Conservation (phyloP, 805 yeast species). For the Myxozyma sirexii region DNA sequence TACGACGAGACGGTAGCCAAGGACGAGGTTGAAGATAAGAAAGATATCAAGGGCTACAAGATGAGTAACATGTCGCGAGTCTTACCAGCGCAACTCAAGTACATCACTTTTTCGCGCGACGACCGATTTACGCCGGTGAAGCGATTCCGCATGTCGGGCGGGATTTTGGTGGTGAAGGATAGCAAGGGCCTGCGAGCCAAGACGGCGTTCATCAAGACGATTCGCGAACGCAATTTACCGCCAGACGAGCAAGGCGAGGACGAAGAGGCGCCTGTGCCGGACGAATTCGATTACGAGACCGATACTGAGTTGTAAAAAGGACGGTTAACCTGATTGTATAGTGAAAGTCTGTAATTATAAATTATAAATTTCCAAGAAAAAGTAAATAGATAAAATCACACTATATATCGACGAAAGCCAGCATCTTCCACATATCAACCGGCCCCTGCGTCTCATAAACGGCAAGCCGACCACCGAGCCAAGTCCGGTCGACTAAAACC, state of each 20-base stretch:
- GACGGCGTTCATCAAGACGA: conserved; percentile 66
- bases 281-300: conserved; percentile 44
- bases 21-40: conserved; percentile 50
- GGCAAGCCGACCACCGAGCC: conserved; percentile 71
- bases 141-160: conserved; percentile 52
- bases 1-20: conserved; percentile 31
- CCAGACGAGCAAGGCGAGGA: conserved; percentile 64
- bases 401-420: conserved; percentile 50
- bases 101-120: conserved; percentile 73
- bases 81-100: conserved; percentile 83
- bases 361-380: background rate
- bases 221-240: conserved; percentile 85
- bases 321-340: too few relatives aligned
- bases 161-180: conserved; percentile 73
- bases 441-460: conserved; percentile 74
- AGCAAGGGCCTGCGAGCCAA: conserved; percentile 33
- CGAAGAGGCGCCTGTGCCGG: conserved; percentile 53
- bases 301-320: conserved; percentile 36
- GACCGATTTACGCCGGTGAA: conserved; percentile 82
- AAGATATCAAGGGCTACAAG: conserved; percentile 66
- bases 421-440: conserved; percentile 64
- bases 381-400: background rate
- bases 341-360: background rate
- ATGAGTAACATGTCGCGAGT: conserved; percentile 83
- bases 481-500: conserved; percentile 62